phyloP scores from a whole-genome alignment of 2,329 filamentous ascomycete species.

The Trichophyton equinum region DNA sequence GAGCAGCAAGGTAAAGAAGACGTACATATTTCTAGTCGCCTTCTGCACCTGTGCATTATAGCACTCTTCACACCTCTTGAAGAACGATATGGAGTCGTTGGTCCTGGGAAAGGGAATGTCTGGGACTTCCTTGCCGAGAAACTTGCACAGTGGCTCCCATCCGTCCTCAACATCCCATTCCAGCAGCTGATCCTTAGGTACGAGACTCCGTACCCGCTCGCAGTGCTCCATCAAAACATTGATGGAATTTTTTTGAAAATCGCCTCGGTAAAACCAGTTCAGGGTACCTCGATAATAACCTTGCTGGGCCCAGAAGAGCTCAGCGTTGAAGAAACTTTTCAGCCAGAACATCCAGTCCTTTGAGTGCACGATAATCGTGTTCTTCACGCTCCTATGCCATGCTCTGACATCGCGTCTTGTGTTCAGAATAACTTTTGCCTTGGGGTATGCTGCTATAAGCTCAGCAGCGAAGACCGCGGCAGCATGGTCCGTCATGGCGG shows the following conservation, averaged over 20 bases:
- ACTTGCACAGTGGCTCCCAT: conserved; percentile 33
- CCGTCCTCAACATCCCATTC: conserved; percentile 44
- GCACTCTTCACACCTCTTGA: not conserved
- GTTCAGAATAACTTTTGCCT: conserved; percentile 58
- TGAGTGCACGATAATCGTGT: conserved; percentile 18
- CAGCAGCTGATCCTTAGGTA: conserved; percentile 39
- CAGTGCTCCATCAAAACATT: conserved; percentile 34
- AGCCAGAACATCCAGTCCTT: conserved; percentile 1
- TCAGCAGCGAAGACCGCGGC: conserved; percentile 56
- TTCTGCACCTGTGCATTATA: not conserved
- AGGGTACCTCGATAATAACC: not conserved
- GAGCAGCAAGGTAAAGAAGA: not conserved
- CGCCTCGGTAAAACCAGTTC: not conserved
- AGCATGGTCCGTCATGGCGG: conserved; percentile 56
- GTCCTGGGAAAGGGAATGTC: conserved; percentile 24
- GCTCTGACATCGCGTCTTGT: conserved; percentile 50
- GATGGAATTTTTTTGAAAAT: not conserved
- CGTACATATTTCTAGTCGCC: not conserved
- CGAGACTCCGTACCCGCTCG: conserved; percentile 37
- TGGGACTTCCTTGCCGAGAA: conserved; percentile 27
- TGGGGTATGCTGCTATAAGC: conserved; percentile 57
- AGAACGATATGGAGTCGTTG: conserved; percentile 15
- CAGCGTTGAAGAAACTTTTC: not conserved
- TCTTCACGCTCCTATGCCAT: conserved; percentile 34
- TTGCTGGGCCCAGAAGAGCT: conserved; percentile 2